These are phyloP conservation scores for Fusarium nematophilum DNA, from an alignment of 2,329 filamentous ascomycete genomes.

Conservation along the genomic window DNA sequence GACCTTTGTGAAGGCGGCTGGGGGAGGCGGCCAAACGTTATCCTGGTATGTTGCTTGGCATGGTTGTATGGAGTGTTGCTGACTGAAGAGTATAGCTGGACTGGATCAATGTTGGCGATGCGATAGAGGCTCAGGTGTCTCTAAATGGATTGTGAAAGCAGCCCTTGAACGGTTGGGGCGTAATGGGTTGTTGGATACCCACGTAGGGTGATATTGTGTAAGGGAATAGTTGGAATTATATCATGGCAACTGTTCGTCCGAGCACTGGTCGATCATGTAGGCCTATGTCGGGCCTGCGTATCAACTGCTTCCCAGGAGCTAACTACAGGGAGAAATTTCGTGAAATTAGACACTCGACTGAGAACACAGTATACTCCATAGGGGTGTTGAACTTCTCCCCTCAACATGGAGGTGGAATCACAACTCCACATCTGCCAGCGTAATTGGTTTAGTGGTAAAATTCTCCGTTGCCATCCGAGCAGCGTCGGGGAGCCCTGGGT, in stretches of 20 bases:
- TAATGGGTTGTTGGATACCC: not conserved
- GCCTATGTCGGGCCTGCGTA: too few relatives aligned
- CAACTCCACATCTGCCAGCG: not conserved
- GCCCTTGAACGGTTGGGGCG: not conserved
- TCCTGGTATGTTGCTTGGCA: constrained; percentile 39
- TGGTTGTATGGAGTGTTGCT: not conserved
- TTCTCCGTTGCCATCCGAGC: constrained; percentile 29
- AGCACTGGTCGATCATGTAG: too few relatives aligned
- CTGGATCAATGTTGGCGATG: constrained; percentile 55
- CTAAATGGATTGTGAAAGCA: constrained; percentile 51
- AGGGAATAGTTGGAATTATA: too few relatives aligned
- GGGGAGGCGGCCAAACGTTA: constrained; percentile 41
- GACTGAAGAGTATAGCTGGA: constrained; percentile 51
- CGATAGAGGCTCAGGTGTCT: constrained; percentile 50
- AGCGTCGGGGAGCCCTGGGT: constrained; percentile 28
- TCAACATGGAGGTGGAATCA: not conserved
- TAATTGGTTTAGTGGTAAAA: constrained; percentile 36
- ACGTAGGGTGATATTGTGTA: too few relatives aligned
- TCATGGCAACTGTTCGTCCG: too few relatives aligned
- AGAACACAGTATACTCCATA: not conserved
- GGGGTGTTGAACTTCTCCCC: not conserved
- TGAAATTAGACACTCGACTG: not conserved
- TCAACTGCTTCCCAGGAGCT: too few relatives aligned
- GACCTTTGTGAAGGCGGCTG: constrained; percentile 38
- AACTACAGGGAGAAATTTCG: too few relatives aligned